Base-by-base conservation (phyloP, 164 flowering plant species). In the Buxus sempervirens region DNA sequence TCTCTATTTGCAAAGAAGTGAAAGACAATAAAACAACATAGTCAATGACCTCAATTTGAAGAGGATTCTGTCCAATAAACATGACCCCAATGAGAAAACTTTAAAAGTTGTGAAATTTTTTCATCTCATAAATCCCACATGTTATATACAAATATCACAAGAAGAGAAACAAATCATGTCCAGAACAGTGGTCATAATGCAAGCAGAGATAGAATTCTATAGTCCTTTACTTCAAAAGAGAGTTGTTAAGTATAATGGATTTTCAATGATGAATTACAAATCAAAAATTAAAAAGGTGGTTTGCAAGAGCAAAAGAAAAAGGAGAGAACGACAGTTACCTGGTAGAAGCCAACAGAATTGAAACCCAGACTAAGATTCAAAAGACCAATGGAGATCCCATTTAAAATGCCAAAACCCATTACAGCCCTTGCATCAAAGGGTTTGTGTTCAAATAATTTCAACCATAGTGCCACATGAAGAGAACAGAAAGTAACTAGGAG, bases 261-360 rank as follows among this genome's bases (percentile, higher is more conserved):
- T 21, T 7, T 6, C 8, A 3, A 22, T 19, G 4, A 14, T 10
- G 51, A 45, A 45, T 10, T 15, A 45, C 18, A 32, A 32, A 32
- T 4, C 18, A 45, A 45, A 10, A 4, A 45, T 45, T 45, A 10
- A 45, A 10, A 45, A 4, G 5, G 18, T 45, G 18, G 51, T 45
- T 10, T 10, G 14, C 51, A 45, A 45, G 14, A 45, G 8, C 5
- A 41, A 41, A 5, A 32, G 38, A 10, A 45, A 22, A 15, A 0
- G 63, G 28, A 25, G 28, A 0, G 21, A 24, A 54, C 64, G 24
- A 48, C 68, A 2, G 38, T 32, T 81, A 93, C 97, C 94, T 91
- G 98, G 66, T 93, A 93, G 72, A 93, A 93, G 63, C 98, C 98
- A 76, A 91, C 96, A 70, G 98, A 93, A 73, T 93, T 93, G 78